A percentile compares a stretch with the other conserved stretches of the same genome.
Conservation (phyloP, 2,329 filamentous ascomycete species). For the Aspergillus caelatus region DNA sequence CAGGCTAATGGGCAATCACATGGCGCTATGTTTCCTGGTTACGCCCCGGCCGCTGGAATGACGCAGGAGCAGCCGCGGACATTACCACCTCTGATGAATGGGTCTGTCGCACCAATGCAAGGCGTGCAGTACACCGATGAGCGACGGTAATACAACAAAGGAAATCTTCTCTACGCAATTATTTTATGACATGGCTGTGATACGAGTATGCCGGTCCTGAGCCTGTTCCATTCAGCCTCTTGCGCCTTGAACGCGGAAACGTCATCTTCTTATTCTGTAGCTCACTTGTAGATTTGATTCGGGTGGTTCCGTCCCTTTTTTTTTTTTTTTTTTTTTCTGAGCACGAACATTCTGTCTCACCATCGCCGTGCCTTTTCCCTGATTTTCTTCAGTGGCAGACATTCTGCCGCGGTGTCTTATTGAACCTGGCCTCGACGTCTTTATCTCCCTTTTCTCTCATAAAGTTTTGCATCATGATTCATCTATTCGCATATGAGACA, state of each 20-base stretch:
- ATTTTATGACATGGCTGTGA: not conserved
- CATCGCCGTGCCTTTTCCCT: slow-evolving; percentile 6
- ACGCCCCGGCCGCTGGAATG: slow-evolving; percentile 31
- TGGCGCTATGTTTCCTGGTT: slow-evolving; percentile 32
- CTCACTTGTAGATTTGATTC: slow-evolving; percentile 24
- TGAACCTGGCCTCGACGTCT: not conserved
- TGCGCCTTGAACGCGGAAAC: slow-evolving; percentile 8
- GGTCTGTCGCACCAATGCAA: slow-evolving; percentile 50
- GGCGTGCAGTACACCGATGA: slow-evolving; percentile 55
- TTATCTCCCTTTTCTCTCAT: slow-evolving; percentile 3
- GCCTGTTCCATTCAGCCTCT: not conserved
- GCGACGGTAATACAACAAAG: slow-evolving; percentile 36
- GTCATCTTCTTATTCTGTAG: slow-evolving; percentile 11
- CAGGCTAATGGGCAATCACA: slow-evolving; percentile 40
- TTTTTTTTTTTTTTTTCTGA: slow-evolving; percentile 15
- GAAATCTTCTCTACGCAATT: slow-evolving; percentile 1
- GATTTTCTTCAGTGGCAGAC: not conserved
- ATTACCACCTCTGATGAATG: slow-evolving; percentile 51
- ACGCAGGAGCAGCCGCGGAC: slow-evolving; percentile 49
- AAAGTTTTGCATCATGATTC: slow-evolving; percentile 2
- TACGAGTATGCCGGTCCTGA: slow-evolving; percentile 9
- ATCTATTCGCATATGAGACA: slow-evolving; percentile 17
- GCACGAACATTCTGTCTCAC: slow-evolving; percentile 6
- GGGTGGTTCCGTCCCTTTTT: slow-evolving; percentile 18
- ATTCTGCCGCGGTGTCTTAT: not conserved